Percentiles rank a stretch among this genome's conserved stretches.
phyloP scores from a whole-genome alignment of 1,284 basidiomycete species.

The Ganoderma lucidum region DNA sequence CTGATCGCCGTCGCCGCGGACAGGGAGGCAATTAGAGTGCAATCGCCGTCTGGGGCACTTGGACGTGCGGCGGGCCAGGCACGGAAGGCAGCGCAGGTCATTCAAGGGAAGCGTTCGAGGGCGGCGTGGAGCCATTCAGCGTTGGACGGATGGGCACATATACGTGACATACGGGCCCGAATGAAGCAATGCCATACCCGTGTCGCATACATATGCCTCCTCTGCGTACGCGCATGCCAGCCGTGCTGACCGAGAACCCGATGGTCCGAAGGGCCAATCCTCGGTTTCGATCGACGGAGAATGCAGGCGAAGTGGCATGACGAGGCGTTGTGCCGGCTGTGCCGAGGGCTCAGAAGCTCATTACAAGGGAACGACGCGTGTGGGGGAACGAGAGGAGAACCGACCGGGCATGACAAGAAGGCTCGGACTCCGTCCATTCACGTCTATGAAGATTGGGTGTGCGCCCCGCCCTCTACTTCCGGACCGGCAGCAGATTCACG shows the following conservation, averaged over 20 bases:
- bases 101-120: constrained; percentile 2
- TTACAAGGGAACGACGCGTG: background rate
- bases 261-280: constrained; percentile 4
- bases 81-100: background rate
- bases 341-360: background rate
- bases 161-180: background rate
- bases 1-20: background rate
- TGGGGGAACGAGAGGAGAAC: background rate
- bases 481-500: background rate
- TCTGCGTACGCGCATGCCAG: background rate
- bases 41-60: background rate
- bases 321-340: background rate
- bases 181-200: constrained; percentile 1
- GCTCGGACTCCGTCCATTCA: background rate
- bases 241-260: constrained; percentile 3
- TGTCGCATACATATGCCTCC: background rate
- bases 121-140: background rate
- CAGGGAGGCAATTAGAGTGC: background rate
- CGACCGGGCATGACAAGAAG: background rate
- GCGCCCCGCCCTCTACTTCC: background rate
- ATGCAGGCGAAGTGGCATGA: background rate
- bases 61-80: background rate
- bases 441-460: background rate
- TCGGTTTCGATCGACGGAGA: constrained; percentile 6
- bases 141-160: constrained; percentile 2